A percentile compares a stretch with the other conserved stretches of the same genome.
Evolutionary conservation across 257 asterid species (phyloP).

Genomic region (Gynochthodes officinalis): DNA sequence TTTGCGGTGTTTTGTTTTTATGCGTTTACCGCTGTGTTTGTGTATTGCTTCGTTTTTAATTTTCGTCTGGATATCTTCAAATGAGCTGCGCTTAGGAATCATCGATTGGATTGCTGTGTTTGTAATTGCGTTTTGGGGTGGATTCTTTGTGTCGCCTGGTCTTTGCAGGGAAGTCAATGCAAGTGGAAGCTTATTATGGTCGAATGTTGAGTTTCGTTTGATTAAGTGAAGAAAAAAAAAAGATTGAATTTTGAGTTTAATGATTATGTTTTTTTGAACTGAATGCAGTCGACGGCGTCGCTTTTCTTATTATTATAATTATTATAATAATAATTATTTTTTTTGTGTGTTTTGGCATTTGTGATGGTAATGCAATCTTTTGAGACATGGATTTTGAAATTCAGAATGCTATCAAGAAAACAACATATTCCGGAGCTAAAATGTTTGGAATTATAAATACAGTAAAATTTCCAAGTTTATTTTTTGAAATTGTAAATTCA

Average conservation of each 20-base stretch:
- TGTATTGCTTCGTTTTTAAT: background rate
- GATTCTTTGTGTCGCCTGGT: background rate
- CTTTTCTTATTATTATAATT: too few species aligned
- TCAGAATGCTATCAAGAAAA: background rate
- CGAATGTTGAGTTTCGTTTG: background rate
- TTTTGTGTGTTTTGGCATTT: background rate
- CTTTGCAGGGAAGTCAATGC: slow-evolving; percentile 8
- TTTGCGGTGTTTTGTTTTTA: background rate
- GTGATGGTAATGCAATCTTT: background rate
- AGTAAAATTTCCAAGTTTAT: background rate
- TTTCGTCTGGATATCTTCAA: background rate
- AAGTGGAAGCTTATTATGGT: background rate
- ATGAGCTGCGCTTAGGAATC: slow-evolving; percentile 10
- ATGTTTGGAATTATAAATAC: background rate
- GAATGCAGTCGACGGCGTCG: too few species aligned
- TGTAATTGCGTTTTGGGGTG: background rate
- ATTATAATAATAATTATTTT: too few species aligned
- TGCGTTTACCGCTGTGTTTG: background rate
- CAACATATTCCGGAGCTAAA: background rate
- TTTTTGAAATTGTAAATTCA: background rate
- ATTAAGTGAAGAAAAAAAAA: background rate
- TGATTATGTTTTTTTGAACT: too few species aligned
- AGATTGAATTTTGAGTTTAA: background rate
- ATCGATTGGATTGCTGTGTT: slow-evolving; percentile 3
- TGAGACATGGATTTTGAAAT: background rate